These are phyloP conservation scores for Poa pratensis DNA, from an alignment of 176 grass and related monocot genomes.

Conservation along the genomic window DNA sequence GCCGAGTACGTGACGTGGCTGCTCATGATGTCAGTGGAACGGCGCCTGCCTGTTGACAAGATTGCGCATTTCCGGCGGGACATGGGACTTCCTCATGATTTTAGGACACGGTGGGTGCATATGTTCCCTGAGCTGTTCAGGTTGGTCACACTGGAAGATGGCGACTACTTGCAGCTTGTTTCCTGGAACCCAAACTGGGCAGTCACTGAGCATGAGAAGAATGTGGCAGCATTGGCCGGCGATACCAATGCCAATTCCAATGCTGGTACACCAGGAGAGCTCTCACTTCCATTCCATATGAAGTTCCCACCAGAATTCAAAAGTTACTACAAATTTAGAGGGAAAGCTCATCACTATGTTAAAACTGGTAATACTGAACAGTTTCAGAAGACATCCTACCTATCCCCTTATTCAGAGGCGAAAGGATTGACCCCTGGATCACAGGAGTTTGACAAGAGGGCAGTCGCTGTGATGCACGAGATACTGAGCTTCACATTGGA, in stretches of 20 bases:
- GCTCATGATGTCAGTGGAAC: slow-evolving; percentile 83
- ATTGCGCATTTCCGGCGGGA: slow-evolving; percentile 71
- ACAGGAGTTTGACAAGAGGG: slow-evolving; percentile 84
- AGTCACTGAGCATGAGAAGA: slow-evolving; percentile 83
- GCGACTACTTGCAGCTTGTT: slow-evolving; percentile 66
- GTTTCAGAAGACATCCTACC: slow-evolving; percentile 67
- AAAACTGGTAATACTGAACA: slow-evolving; percentile 56
- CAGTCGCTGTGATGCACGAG: slow-evolving; percentile 85
- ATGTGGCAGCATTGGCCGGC: slow-evolving; percentile 25
- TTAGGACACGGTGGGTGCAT: slow-evolving; percentile 68
- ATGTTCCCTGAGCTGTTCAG: slow-evolving; percentile 75
- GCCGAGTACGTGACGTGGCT: slow-evolving; percentile 68
- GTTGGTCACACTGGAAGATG: slow-evolving; percentile 57
- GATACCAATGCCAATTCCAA: slow-evolving; percentile 29
- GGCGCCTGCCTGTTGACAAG: slow-evolving; percentile 66
- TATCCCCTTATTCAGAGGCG: slow-evolving; percentile 81
- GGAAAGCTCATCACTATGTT: slow-evolving; percentile 63
- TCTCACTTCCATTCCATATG: slow-evolving; percentile 77
- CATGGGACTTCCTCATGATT: slow-evolving; percentile 78
- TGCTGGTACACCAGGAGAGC: slow-evolving; percentile 47
- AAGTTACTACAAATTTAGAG: slow-evolving; percentile 58
- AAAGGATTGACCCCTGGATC: slow-evolving; percentile 61
- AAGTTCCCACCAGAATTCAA: slow-evolving; percentile 76
- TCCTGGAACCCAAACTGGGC: slow-evolving; percentile 80
- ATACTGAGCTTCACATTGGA: slow-evolving; percentile 85